A percentile compares a stretch with the other conserved stretches of the same genome.
These are phyloP conservation scores for Saraca asoca DNA, from an alignment of 331 rosid species.

Conservation along the genomic window DNA sequence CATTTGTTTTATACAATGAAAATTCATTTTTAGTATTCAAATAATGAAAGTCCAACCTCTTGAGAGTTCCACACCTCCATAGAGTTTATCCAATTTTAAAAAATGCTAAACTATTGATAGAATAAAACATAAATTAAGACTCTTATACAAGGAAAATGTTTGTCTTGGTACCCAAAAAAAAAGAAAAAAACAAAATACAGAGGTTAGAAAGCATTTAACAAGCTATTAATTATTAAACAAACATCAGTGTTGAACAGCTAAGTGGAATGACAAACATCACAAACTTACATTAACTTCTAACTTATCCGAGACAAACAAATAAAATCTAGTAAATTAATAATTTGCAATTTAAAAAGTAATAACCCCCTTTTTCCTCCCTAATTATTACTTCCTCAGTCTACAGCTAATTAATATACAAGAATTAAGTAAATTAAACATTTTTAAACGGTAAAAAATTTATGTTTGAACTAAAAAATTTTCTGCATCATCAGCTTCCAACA, in stretches of 20 bases:
- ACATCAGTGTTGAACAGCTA: background rate
- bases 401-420: conserved; percentile 3
- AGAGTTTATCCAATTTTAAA: no score
- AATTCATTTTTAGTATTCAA: no score
- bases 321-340: conserved; percentile 17
- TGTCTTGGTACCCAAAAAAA: background rate
- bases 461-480: conserved; percentile 12
- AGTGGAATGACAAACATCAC: background rate
- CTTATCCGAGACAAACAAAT: background rate
- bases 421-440: background rate
- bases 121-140: background rate
- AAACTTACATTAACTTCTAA: conserved; percentile 6
- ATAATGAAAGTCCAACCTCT: no score
- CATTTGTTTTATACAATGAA: no score
- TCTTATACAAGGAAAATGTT: background rate
- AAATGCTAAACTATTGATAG: background rate
- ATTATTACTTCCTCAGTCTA: background rate
- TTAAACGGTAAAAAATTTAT: background rate
- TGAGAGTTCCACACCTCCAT: no score
- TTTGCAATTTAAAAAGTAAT: conserved; percentile 3
- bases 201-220: background rate
- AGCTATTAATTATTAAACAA: conserved; percentile 18
- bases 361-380: background rate
- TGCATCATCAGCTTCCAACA: conserved; percentile 13
- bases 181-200: no score